Base-by-base conservation (phyloP, 352 stramenopile genomes). In the Globisporangium viniferum region DNA sequence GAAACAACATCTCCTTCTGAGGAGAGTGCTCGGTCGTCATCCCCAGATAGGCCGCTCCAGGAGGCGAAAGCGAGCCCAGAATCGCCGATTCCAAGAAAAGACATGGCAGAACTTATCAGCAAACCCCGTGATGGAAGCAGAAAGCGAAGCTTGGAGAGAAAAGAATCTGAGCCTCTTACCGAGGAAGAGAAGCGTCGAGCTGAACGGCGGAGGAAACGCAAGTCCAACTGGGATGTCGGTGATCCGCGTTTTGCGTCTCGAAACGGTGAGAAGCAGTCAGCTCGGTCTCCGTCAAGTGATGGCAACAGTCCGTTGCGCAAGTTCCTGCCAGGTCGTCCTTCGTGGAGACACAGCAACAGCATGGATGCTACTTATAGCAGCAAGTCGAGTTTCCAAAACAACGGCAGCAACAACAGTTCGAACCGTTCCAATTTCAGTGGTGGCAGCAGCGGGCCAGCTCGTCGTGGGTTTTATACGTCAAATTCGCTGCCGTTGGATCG, bases 221-320 rank as follows among this genome's bases (percentile, higher is more conserved):
- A 91, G 58, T 86, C 86, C 0, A 91, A 94, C 65, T 95, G 88
- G 88, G 88, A 95, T 68, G 82, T 93, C 8, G 86, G 86, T 31
- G 88, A 95, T 56, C 88, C 88, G 3, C 82, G 84, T 0, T 73
- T 80, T 14, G 80, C 71, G 59, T 72, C 71, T 44, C 82, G 72
- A 15, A 74, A 70, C 44, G 41, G 74, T 29, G 59, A 71, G 27
- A 60, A 64, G 41, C 62, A 35, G 20, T 39, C 20, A 6, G 41
- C 31, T 8, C 66, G 58, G 18, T 66, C 61, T 36, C 67, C 62
- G 7, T 56, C 29, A 3, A 65, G 54, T 33, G 76, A 85, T 27
- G 65, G 62, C 1, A 72, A 73, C 35, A 67, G 71, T 3, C 74
- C 76, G 9, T 69, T 74, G 0, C 75, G 69, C 46, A 88, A 84